Evolutionary conservation across 163 green algal genomes (phyloP).

Genomic region (Trebouxia gelatinosa): DNA sequence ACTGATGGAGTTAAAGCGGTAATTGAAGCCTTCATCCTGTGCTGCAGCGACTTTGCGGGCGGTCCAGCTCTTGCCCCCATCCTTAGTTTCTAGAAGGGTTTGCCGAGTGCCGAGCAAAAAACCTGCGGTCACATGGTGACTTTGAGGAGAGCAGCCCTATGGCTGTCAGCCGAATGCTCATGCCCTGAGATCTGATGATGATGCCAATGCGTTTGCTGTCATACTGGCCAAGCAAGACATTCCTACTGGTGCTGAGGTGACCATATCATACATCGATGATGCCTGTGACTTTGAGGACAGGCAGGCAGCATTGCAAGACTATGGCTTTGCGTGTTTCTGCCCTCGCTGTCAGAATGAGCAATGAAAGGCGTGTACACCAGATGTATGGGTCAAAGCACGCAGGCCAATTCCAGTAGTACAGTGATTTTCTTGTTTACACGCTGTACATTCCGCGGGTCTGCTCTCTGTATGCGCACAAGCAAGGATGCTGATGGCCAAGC

Average conservation of each 20-base stretch:
- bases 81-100: constrained; percentile 95
- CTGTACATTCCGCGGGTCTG: background rate
- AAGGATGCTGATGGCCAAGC: too few relatives aligned
- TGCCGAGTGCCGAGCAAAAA: constrained; percentile 96
- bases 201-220: constrained; percentile 47
- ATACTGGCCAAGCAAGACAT: constrained; percentile 61
- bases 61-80: constrained; percentile 93
- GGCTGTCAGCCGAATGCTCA: constrained; percentile 73
- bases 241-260: constrained; percentile 71
- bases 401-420: too few relatives aligned
- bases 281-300: constrained; percentile 49
- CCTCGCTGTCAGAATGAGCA: constrained; percentile 39
- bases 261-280: constrained; percentile 84
- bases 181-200: constrained; percentile 45
- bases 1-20: constrained; percentile 93
- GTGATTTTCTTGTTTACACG: background rate
- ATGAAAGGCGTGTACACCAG: too few relatives aligned
- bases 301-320: constrained; percentile 69
- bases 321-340: constrained; percentile 82
- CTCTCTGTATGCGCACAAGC: background rate
- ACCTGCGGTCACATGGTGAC: constrained; percentile 49
- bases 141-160: constrained; percentile 48
- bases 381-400: too few relatives aligned
- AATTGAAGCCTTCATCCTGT: constrained; percentile 95
- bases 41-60: constrained; percentile 72